Conservation (phyloP, 495 filamentous ascomycete genomes). For the Aspergillus sparsus region DNA sequence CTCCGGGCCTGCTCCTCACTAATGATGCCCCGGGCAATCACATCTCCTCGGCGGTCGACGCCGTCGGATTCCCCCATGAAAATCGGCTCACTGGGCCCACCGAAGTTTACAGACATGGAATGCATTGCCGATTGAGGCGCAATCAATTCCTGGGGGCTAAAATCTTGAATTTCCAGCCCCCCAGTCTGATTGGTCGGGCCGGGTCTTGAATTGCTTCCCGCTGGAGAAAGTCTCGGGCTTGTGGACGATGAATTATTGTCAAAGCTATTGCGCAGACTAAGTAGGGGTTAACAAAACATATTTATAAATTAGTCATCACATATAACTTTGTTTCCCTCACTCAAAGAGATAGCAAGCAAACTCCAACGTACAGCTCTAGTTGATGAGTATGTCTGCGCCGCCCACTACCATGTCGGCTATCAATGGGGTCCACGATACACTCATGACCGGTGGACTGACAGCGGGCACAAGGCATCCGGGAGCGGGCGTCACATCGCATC, state of each 20-base stretch:
- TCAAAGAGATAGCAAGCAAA: too few relatives aligned
- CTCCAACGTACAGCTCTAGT: constrained; percentile 8
- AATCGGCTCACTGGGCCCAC: constrained; percentile 35
- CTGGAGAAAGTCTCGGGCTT: constrained; percentile 11
- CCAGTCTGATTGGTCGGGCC: constrained; percentile 13
- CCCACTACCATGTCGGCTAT: constrained; percentile 32
- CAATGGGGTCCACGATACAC: constrained; percentile 44
- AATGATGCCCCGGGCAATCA: constrained; percentile 44
- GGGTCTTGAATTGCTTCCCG: constrained; percentile 4
- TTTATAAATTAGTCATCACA: neutral
- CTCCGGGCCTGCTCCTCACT: constrained; percentile 42
- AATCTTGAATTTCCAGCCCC: constrained; percentile 40
- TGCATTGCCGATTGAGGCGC: constrained; percentile 43
- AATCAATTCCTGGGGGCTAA: constrained; percentile 48
- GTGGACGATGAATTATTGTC: neutral
- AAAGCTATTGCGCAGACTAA: constrained; percentile 3
- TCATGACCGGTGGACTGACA: constrained; percentile 42
- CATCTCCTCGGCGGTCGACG: constrained; percentile 37
- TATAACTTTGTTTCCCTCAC: neutral
- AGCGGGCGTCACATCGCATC: constrained; percentile 47
- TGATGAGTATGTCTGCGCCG: constrained; percentile 27
- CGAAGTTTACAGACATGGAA: constrained; percentile 48
- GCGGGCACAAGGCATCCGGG: constrained; percentile 44
- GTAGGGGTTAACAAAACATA: neutral
- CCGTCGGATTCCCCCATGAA: constrained; percentile 41